Base-by-base conservation (phyloP, 2,329 filamentous ascomycete species). In the Scedosporium apiospermum region DNA sequence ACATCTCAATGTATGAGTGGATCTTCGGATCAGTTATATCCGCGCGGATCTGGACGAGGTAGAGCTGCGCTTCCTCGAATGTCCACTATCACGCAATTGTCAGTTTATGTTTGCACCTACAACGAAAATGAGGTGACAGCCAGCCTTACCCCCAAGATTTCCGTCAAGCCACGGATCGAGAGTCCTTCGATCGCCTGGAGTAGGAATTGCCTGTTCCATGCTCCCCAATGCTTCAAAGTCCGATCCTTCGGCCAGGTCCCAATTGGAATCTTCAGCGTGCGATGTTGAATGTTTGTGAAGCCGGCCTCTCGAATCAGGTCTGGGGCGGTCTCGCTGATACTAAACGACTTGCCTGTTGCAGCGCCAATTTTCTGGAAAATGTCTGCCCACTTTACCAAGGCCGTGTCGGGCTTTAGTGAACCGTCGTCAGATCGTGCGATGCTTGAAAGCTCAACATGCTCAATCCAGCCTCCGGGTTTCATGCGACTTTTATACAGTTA, bases 181-280 rank as follows among this genome's bases (percentile, higher is more conserved):
- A 70, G 70, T 0, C 68, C 69, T 3, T 70, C 69, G 0, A 70
- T 62, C 0, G 66, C 68, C 5, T 68, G 67, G 0, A 70, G 60
- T 6, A 70, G 21, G 14, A 69, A 70, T 10, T 69, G 67, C 0
- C 67, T 60, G 5, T 70, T 70, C 69, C 68, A 70, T 2, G 66
- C 60, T 16, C 69, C 69, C 69, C 69, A 70, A 6, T 66, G 62
- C 62, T 71, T 70, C 3, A 71, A 65, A n/a, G 49, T 63, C 27
- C 66, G 66, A 38, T 74, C 72, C 60, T 67, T 69, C 0, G 74
- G 66, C 73, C 74, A 71, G 1, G 65, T 64, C 9, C 69, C 69
- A 12, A 65, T 65, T 4, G 65, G 61, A 4, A 65, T 46, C 53
- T 64, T 63, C 41, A 63, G 23, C 21, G 26, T 60, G n/a, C 60